phyloP scores from a whole-genome alignment of 73 alveolate genomes.

The Symbiodinium natans region DNA sequence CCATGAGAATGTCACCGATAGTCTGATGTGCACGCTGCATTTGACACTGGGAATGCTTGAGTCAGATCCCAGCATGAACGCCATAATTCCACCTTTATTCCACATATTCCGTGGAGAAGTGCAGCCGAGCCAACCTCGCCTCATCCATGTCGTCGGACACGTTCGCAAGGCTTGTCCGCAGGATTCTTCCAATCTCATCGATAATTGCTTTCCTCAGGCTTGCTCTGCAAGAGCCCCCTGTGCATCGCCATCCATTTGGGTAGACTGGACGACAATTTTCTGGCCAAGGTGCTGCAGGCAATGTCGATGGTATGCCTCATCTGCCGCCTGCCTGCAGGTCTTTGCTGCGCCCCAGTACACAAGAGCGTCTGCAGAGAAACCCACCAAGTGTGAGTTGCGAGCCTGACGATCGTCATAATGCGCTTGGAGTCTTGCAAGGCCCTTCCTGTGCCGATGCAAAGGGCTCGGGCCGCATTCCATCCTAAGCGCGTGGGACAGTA shows the following conservation, averaged over 20 bases:
- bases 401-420: slow-evolving; percentile 5
- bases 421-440: slow-evolving; percentile 35
- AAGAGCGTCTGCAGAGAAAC: too few relatives aligned
- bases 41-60: too few relatives aligned
- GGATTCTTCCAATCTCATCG: slow-evolving; percentile 35
- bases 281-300: neutral
- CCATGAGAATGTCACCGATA: slow-evolving; percentile 66
- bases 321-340: slow-evolving; percentile 39
- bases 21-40: too few relatives aligned
- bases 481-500: too few relatives aligned
- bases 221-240: neutral
- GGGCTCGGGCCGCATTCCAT: slow-evolving; percentile 86
- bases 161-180: slow-evolving; percentile 14
- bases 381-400: neutral
- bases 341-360: too few relatives aligned
- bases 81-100: too few relatives aligned
- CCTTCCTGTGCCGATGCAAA: slow-evolving; percentile 52
- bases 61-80: too few relatives aligned
- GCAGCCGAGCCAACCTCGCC: too few relatives aligned
- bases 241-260: neutral
- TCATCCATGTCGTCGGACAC: slow-evolving; percentile 74
- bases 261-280: neutral
- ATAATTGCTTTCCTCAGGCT: slow-evolving; percentile 58
- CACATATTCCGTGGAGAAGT: too few relatives aligned
- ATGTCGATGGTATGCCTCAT: slow-evolving; percentile 83